Evolutionary conservation across 2,329 filamentous ascomycete species (phyloP).

Genomic region (Colletotrichum viniferum): DNA sequence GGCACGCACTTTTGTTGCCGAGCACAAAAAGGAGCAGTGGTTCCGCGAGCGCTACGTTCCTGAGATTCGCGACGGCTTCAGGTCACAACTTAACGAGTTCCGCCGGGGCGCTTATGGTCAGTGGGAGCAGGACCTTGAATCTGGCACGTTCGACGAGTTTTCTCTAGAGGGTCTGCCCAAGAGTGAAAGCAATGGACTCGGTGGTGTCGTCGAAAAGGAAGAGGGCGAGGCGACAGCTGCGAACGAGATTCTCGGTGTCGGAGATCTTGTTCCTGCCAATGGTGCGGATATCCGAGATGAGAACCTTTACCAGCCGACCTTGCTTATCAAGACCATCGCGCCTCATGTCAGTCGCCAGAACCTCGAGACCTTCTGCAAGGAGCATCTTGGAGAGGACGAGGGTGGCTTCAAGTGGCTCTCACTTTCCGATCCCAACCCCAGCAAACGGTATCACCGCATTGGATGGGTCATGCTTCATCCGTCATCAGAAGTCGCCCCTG

Average conservation of each 20-base stretch:
- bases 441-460: constrained; percentile 96
- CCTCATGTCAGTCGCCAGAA: constrained; percentile 94
- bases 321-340: constrained; percentile 97
- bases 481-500: constrained; percentile 62
- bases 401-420: constrained; percentile 97
- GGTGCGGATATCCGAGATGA: constrained; percentile 91
- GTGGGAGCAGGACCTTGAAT: constrained; percentile 87
- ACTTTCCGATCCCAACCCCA: constrained; percentile 93
- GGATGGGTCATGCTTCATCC: constrained; percentile 98
- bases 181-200: constrained; percentile 85
- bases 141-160: constrained; percentile 90
- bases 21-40: constrained; percentile 97
- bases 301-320: constrained; percentile 83
- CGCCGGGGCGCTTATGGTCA: constrained; percentile 80
- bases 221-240: constrained; percentile 92
- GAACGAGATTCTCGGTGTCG: constrained; percentile 90
- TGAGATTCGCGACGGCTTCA: constrained; percentile 78
- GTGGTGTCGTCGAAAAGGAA: constrained; percentile 88
- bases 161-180: constrained; percentile 94
- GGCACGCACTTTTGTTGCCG: constrained; percentile 86
- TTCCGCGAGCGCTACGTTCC: constrained; percentile 94
- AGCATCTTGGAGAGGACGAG: constrained; percentile 88
- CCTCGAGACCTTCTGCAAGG: constrained; percentile 91
- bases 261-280: constrained; percentile 83
- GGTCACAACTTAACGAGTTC: constrained; percentile 77